A percentile compares a stretch with the other conserved stretches of the same genome.
Evolutionary conservation across 495 filamentous ascomycete genomes (phyloP).

Genomic region (Penicillium diatomitis): DNA sequence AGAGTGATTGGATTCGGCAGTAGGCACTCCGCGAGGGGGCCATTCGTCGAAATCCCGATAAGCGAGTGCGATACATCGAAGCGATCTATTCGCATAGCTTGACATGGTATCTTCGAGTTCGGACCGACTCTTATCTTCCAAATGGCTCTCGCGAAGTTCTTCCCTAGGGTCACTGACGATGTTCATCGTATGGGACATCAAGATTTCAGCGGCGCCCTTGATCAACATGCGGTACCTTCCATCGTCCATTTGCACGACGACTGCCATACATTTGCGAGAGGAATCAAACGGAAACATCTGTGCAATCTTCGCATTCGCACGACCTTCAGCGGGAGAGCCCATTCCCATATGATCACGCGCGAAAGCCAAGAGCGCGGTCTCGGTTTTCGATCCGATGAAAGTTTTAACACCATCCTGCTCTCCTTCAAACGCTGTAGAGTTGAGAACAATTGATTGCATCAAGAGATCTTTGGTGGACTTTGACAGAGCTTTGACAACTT

Average conservation of each 20-base stretch:
- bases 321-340: slow-evolving; percentile 56
- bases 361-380: slow-evolving; percentile 71
- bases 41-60: slow-evolving; percentile 86
- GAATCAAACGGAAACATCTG: slow-evolving; percentile 86
- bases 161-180: slow-evolving; percentile 64
- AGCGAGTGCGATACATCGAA: slow-evolving; percentile 78
- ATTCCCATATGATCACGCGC: slow-evolving; percentile 71
- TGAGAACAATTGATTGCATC: slow-evolving; percentile 67
- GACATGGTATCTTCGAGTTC: slow-evolving; percentile 58
- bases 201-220: slow-evolving; percentile 85
- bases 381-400: slow-evolving; percentile 86
- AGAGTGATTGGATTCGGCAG: slow-evolving; percentile 56
- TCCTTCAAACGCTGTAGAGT: slow-evolving; percentile 85
- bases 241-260: slow-evolving; percentile 57
- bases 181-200: slow-evolving; percentile 61
- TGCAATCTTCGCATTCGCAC: slow-evolving; percentile 57
- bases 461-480: slow-evolving; percentile 53
- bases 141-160: slow-evolving; percentile 41
- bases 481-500: slow-evolving; percentile 52
- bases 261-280: slow-evolving; percentile 79
- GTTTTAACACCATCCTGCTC: slow-evolving; percentile 55
- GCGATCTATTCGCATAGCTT: slow-evolving; percentile 68
- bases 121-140: slow-evolving; percentile 51
- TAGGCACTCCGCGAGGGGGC: slow-evolving; percentile 64
- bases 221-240: slow-evolving; percentile 65